Conservation (phyloP, 768 basidiomycete genomes). For the Roridomyces roridus region DNA sequence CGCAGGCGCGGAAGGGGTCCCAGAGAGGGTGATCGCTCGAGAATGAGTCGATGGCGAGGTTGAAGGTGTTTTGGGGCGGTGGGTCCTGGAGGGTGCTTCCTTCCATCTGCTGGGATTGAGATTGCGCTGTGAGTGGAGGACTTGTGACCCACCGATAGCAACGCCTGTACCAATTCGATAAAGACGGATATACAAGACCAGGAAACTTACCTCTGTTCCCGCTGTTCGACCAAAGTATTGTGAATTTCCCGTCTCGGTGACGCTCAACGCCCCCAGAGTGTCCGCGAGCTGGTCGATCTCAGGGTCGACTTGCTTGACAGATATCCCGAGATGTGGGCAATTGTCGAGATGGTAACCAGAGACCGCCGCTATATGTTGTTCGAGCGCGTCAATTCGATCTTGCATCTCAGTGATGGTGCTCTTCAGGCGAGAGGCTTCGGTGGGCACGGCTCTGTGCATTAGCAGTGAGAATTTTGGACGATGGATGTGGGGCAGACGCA, state of each 20-base stretch:
- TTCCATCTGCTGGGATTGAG: neutral
- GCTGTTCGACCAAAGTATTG: slow-evolving; percentile 13
- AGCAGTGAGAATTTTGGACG: neutral
- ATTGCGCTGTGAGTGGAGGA: neutral
- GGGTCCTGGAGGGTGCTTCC: neutral
- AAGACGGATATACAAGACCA: neutral
- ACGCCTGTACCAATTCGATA: neutral
- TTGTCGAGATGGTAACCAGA: neutral
- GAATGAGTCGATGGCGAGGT: neutral
- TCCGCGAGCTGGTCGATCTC: neutral
- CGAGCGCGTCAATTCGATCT: slow-evolving; percentile 3
- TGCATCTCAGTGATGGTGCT: neutral
- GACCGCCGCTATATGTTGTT: neutral
- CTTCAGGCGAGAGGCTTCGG: neutral
- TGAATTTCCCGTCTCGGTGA: neutral
- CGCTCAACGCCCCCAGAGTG: slow-evolving; percentile 3
- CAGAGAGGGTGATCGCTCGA: neutral
- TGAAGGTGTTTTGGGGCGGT: neutral
- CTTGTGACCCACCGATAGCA: neutral
- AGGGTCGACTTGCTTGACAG: neutral
- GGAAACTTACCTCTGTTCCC: slow-evolving; percentile 6
- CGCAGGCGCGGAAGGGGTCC: slow-evolving; percentile 2
- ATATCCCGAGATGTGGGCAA: slow-evolving; percentile 2
- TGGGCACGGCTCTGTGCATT: slow-evolving; percentile 3
- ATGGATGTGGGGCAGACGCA: neutral